A percentile compares a stretch with the other conserved stretches of the same genome.
Evolutionary conservation across 164 flowering plant genomes (phyloP).

Genomic region (Aristolochia fimbriata): DNA sequence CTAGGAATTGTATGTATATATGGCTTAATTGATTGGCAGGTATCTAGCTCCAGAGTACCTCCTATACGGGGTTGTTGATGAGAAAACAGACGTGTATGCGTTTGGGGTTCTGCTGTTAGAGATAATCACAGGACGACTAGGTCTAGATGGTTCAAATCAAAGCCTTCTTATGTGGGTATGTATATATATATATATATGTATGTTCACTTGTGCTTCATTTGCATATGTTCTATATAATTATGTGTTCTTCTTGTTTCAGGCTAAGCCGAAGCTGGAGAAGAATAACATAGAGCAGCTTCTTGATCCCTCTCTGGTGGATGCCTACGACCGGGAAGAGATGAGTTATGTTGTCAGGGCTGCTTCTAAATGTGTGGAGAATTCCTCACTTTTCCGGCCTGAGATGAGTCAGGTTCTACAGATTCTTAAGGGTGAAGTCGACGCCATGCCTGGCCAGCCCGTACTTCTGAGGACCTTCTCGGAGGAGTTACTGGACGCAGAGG

Average conservation of each 20-base stretch:
- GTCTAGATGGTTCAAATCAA: constrained; percentile 54
- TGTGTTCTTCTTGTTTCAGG: constrained; percentile 37
- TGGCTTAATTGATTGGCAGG: too few species aligned
- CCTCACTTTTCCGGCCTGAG: constrained; percentile 56
- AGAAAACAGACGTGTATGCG: constrained; percentile 87
- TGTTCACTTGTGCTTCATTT: constrained; percentile 12
- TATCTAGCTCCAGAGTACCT: constrained; percentile 94
- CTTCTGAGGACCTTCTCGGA: constrained; percentile 42
- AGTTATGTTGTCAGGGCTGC: constrained; percentile 37
- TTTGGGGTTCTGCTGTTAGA: constrained; percentile 80
- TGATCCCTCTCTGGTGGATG: constrained; percentile 50
- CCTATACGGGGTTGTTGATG: constrained; percentile 91
- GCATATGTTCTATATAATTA: too few species aligned
- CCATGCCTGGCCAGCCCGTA: constrained; percentile 22
- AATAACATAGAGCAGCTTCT: constrained; percentile 34
- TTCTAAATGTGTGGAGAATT: constrained; percentile 50
- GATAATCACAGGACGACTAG: constrained; percentile 71
- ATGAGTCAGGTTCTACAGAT: constrained; percentile 75
- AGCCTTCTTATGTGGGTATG: constrained; percentile 96
- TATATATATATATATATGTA: too few species aligned
- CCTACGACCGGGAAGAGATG: constrained; percentile 47
- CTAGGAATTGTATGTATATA: too few species aligned
- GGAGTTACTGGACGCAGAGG: constrained; percentile 48
- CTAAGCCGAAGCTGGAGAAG: constrained; percentile 50
- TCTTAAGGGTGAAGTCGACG: constrained; percentile 36